Conservation (phyloP, 257 asterid species). For the Plantago elongata region DNA sequence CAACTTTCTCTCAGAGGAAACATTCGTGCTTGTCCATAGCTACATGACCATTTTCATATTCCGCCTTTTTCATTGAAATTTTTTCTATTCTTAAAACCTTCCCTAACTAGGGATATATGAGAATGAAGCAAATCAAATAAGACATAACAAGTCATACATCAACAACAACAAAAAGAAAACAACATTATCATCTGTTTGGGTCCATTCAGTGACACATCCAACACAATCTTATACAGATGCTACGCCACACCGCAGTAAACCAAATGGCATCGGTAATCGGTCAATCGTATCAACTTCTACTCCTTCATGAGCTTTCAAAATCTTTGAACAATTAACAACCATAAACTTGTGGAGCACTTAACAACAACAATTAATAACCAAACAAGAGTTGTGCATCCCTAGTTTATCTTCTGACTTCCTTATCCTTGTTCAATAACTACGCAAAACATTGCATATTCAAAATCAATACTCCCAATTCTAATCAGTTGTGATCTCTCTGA, state of each 20-base stretch:
- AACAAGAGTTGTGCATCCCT: too few species aligned
- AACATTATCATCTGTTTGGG: too few species aligned
- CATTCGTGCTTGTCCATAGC: constrained; percentile 52
- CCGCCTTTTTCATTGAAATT: constrained; percentile 44
- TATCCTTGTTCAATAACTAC: too few species aligned
- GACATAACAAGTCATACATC: too few species aligned
- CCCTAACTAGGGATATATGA: constrained; percentile 48
- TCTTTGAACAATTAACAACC: constrained; percentile 25
- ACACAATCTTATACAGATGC: constrained; percentile 82
- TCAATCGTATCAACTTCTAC: constrained; percentile 86
- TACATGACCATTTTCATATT: constrained; percentile 43
- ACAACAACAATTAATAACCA: too few species aligned
- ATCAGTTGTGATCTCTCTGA: too few species aligned
- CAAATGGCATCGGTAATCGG: constrained; percentile 89
- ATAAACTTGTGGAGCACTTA: background rate
- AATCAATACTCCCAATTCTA: too few species aligned
- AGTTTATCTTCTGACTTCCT: too few species aligned
- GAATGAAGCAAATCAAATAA: constrained; percentile 3
- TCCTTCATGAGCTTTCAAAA: constrained; percentile 64
- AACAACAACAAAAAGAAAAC: too few species aligned
- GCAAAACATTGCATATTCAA: too few species aligned
- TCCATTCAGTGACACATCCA: too few species aligned
- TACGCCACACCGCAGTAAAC: constrained; percentile 92
- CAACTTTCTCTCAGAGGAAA: constrained; percentile 56
- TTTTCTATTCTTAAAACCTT: constrained; percentile 80